Evolutionary conservation across 257 asterid genomes (phyloP).

Genomic region (Ocimum tenuiflorum): DNA sequence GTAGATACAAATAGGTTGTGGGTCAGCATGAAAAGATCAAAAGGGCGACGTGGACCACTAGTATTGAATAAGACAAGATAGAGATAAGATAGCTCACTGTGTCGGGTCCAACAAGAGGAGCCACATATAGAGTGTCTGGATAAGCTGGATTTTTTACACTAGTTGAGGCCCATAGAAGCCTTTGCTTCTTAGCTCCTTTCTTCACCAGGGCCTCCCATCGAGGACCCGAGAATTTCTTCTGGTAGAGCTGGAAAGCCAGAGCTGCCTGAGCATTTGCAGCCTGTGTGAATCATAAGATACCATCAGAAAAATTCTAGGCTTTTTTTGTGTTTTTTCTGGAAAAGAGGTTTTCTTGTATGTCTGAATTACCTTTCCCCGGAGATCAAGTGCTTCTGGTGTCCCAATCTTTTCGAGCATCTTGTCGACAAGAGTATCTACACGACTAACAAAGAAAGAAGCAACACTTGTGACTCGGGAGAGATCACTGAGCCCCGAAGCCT

Average conservation of each 20-base stretch:
- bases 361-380: conserved; percentile 82
- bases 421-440: conserved; percentile 92
- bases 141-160: conserved; percentile 98
- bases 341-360: neutral
- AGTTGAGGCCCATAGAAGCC: conserved; percentile 98
- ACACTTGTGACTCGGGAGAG: conserved; percentile 95
- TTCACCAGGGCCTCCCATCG: conserved; percentile 98
- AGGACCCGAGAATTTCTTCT: conserved; percentile 93
- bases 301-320: neutral
- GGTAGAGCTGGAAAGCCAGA: conserved; percentile 86
- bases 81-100: conserved; percentile 62
- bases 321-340: neutral
- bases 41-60: too few relatives aligned
- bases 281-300: conserved; percentile 30
- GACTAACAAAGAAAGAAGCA: conserved; percentile 95
- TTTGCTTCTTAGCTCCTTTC: conserved; percentile 99
- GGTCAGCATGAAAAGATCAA: too few relatives aligned
- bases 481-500: conserved; percentile 89
- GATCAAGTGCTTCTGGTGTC: conserved; percentile 86
- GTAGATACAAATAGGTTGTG: neutral
- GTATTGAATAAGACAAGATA: conserved; percentile 13
- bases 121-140: conserved; percentile 92
- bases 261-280: conserved; percentile 99
- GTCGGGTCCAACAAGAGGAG: conserved; percentile 99
- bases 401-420: conserved; percentile 96